Conservation (phyloP, 2,329 filamentous ascomycete species). For the Fusarium robinianum region DNA sequence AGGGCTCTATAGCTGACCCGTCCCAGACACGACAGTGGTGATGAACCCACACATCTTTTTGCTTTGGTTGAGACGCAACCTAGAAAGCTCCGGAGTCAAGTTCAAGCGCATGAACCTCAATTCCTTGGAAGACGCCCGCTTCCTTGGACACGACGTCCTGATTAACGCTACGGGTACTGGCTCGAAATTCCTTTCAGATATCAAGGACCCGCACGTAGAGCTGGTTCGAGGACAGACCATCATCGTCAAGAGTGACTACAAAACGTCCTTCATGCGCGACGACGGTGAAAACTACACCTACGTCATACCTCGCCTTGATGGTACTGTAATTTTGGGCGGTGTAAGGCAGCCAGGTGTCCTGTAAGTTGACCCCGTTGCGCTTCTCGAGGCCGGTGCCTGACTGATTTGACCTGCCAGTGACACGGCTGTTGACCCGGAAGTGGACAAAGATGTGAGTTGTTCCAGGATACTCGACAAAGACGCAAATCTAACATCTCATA, state of each 20-base stretch:
- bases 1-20: neutral
- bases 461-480: neutral
- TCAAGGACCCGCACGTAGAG: neutral
- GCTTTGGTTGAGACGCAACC: slow-evolving; percentile 9
- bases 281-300: slow-evolving; percentile 7
- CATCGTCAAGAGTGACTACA: slow-evolving; percentile 9
- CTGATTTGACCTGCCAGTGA: neutral
- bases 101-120: slow-evolving; percentile 14
- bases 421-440: neutral
- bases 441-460: neutral
- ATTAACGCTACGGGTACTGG: slow-evolving; percentile 19
- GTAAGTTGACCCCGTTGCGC: neutral
- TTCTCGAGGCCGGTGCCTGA: neutral
- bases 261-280: slow-evolving; percentile 3
- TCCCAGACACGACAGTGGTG: slow-evolving; percentile 5
- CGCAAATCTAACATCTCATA: neutral
- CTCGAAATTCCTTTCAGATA: slow-evolving; percentile 1
- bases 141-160: slow-evolving; percentile 22
- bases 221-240: slow-evolving; percentile 3
- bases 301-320: slow-evolving; percentile 5
- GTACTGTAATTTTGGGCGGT: slow-evolving; percentile 5
- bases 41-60: slow-evolving; percentile 15
- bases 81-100: slow-evolving; percentile 13
- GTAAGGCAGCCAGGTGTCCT: neutral
- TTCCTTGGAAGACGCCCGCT: slow-evolving; percentile 9